phyloP scores from a whole-genome alignment of 169 alveolate species.

The Babesia divergens region DNA sequence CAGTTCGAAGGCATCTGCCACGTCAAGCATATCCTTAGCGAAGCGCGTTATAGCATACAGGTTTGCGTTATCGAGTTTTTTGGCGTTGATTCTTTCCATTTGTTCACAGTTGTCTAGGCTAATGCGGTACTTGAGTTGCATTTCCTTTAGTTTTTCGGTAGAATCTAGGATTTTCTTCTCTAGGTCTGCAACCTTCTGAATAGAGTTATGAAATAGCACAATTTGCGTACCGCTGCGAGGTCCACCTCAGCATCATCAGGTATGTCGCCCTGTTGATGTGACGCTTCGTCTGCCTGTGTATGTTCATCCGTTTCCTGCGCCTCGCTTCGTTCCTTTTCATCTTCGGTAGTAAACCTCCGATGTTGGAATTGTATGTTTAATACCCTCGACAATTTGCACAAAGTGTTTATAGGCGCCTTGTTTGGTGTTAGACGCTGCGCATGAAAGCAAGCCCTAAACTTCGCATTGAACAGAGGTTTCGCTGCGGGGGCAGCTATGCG shows the following conservation, averaged over 20 bases:
- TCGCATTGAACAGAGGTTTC: background rate
- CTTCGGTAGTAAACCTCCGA: background rate
- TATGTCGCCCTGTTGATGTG: background rate
- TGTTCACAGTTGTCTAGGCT: conserved; percentile 82
- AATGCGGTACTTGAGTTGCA: conserved; percentile 73
- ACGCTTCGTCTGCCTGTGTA: background rate
- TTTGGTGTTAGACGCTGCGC: no score
- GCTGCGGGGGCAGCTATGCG: background rate
- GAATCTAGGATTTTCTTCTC: conserved; percentile 57
- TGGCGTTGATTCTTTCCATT: conserved; percentile 72
- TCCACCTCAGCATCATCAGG: conserved; percentile 18
- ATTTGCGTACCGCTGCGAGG: conserved; percentile 1
- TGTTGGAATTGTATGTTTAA: no score
- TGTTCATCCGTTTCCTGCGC: background rate
- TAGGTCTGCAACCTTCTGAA: conserved; percentile 55
- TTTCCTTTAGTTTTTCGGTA: conserved; percentile 60
- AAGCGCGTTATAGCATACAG: conserved; percentile 83
- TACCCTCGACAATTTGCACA: no score
- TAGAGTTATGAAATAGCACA: background rate
- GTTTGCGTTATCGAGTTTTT: conserved; percentile 75
- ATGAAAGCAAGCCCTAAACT: background rate
- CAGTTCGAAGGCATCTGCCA: conserved; percentile 82
- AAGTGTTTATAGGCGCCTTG: no score
- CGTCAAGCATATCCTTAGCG: conserved; percentile 87
- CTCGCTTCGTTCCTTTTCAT: background rate